Percentiles rank a stretch among this genome's conserved stretches.
Evolutionary conservation across 2,329 filamentous ascomycete genomes (phyloP).

Genomic region (Phaeosphaeriaceae sp.): DNA sequence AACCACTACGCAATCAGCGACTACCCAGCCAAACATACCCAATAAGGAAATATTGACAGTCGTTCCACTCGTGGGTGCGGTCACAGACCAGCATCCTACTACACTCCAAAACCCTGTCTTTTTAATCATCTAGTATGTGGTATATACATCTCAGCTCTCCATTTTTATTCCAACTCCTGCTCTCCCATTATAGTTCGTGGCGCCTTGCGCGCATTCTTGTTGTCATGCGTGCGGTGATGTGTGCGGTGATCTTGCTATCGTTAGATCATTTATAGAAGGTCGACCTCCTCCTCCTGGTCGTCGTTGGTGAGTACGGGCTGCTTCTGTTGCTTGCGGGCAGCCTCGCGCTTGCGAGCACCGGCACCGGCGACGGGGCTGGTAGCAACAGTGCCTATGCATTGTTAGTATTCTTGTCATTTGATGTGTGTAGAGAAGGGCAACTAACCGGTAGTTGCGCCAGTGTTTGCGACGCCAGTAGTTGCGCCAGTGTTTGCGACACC

Average conservation of each 20-base stretch:
- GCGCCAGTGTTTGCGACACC: conserved; percentile 7
- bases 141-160: conserved; percentile 12
- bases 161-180: not conserved
- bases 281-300: conserved; percentile 45
- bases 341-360: conserved; percentile 26
- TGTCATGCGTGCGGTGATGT: conserved; percentile 8
- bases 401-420: not conserved
- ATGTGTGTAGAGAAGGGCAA: not conserved
- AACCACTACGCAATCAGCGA: conserved; percentile 17
- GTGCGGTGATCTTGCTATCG: too few relatives aligned
- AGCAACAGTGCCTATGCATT: not conserved
- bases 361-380: conserved; percentile 15
- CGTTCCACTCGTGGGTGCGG: conserved; percentile 2
- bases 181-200: not conserved
- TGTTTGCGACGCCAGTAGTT: conserved; percentile 8
- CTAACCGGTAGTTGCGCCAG: not conserved
- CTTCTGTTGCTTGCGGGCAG: conserved; percentile 13
- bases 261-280: conserved; percentile 24
- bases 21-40: not conserved
- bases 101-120: not conserved
- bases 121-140: conserved; percentile 1
- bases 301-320: conserved; percentile 38
- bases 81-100: conserved; percentile 16
- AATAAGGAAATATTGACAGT: conserved; percentile 1
- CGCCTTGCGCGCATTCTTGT: not conserved